These are phyloP conservation scores for Striga hermonthica DNA, from an alignment of 305 asterid genomes.

Conservation along the genomic window DNA sequence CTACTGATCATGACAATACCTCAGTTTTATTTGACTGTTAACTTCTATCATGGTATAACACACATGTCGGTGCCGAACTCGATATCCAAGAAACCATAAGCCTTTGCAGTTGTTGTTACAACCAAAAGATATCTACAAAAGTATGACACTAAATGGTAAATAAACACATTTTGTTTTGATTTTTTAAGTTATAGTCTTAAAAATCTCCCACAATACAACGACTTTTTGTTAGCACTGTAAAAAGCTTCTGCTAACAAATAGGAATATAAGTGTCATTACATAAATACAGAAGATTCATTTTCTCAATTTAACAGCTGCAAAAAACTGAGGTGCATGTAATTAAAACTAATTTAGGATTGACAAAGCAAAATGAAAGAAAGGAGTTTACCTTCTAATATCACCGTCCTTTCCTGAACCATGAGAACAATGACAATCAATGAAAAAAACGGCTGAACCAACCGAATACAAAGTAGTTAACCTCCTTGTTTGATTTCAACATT, in stretches of 20 bases:
- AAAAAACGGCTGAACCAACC: constrained; percentile 85
- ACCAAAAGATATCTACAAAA: constrained; percentile 60
- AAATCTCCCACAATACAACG: not conserved
- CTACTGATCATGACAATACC: no score
- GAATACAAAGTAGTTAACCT: constrained; percentile 32
- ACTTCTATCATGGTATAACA: no score
- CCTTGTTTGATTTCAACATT: no score
- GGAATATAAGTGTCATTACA: not conserved
- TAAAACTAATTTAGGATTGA: not conserved
- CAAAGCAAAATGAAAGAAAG: constrained; percentile 15
- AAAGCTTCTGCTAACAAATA: not conserved
- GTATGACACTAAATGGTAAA: constrained; percentile 32
- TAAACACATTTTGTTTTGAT: not conserved
- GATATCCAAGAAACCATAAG: constrained; percentile 76
- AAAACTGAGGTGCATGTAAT: constrained; percentile 2
- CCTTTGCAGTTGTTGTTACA: constrained; percentile 66
- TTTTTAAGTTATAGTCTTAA: not conserved
- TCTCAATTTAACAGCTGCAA: constrained; percentile 4
- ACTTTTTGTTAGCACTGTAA: not conserved
- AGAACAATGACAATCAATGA: constrained; percentile 51
- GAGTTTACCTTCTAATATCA: constrained; percentile 51
- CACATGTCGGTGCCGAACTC: no score
- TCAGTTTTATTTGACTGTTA: no score
- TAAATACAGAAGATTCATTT: not conserved
- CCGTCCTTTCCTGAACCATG: constrained; percentile 34